Base-by-base conservation (phyloP, 257 asterid genomes). In the Fraxinus pennsylvanica region DNA sequence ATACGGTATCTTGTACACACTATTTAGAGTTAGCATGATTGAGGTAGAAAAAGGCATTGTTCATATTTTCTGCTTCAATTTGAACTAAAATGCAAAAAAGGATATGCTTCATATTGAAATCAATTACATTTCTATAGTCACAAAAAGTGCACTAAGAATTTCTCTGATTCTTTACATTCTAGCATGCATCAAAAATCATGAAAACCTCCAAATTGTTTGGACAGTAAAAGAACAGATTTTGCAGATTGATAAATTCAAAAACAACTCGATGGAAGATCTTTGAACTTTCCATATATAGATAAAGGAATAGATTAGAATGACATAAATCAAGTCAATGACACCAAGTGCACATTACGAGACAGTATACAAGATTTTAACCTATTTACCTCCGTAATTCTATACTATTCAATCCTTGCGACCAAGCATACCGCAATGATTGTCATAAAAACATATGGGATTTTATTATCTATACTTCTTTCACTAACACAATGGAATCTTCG, bases 321-420 rank as follows among this genome's bases (percentile, higher is more conserved):
- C 10, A n/a, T 5, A 17, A n/a, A 43, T n/a, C 27, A 54, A 54
- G 65, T 19, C 12, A 54, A n/a, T 54, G 27, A 54, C 3, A 54
- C 65, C 57, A n/a, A 54, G 10, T 54, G 65, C 10, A n/a, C 27
- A n/a, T 19, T 54, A n/a, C 3, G 1, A n/a, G 27, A 54, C 25
- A 54, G 5, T 19, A 17, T n/a, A 63, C 21, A 4, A 27, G n/a
- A 63, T 63, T 63, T 63, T 63, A 63, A 63, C 69, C 35, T 2
- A 3, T 22, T n/a, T 61, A 22, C 33, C 68, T 9, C 65, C 1
- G 65, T 19, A n/a, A 54, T 17, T 22, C 33, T 3, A 3, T 59
- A 59, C 68, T 2, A 59, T 59, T 59, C 30, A 59, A 59, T 21
- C 68, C 88, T 85, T 79, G 47, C 91, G 93, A 32, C 87, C 68